phyloP scores from a whole-genome alignment of 257 asterid genomes.

The Solanum chaucha region DNA sequence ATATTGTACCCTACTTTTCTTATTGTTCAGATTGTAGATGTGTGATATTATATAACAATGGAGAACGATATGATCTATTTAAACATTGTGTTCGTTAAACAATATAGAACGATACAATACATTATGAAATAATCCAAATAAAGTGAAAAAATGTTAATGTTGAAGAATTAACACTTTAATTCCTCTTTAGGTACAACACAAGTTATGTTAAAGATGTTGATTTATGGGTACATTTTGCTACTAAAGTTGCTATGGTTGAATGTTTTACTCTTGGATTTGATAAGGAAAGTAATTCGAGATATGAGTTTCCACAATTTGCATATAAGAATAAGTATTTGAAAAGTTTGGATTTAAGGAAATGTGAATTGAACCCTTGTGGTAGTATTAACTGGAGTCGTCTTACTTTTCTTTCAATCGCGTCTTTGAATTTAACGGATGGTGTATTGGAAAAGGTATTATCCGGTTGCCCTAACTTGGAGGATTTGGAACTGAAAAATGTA shows the following conservation, averaged over 20 bases:
- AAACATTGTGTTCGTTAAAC: background rate
- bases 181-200: background rate
- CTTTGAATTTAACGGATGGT: background rate
- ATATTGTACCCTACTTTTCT: background rate
- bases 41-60: background rate
- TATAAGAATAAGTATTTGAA: background rate
- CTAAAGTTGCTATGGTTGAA: background rate
- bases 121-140: background rate
- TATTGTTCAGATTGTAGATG: background rate
- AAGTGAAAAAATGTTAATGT: background rate
- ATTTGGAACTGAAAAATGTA: background rate
- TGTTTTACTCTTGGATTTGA: background rate
- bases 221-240: background rate
- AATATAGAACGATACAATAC: background rate
- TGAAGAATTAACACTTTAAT: background rate
- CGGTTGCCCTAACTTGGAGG: background rate
- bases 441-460: background rate
- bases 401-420: background rate
- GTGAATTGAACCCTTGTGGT: background rate
- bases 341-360: background rate
- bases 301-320: background rate
- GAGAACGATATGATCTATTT: background rate
- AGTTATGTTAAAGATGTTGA: background rate
- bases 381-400: background rate
- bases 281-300: background rate